Evolutionary conservation across 805 yeast species (phyloP), one percentile per base, ranked within the genome.

Genomic region (Starmerella etchellsii): DNA sequence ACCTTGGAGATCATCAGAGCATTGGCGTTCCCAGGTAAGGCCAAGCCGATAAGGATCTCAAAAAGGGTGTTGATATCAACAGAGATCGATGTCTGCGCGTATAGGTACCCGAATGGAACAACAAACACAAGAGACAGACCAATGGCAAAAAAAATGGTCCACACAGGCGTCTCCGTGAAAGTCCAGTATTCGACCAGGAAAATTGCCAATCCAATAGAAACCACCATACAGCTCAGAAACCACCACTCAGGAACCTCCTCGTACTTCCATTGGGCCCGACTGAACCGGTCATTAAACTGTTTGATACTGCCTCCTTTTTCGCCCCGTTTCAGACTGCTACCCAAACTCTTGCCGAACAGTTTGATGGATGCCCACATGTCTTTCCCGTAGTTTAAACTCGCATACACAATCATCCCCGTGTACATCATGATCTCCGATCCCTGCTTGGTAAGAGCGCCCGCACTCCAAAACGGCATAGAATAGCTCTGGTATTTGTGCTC

Each of bases 11-110:
- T 68, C 66, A 78, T 73, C 55, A 75, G 66, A 1, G 82, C 81
- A 65, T 46, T 78, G 74, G 54, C 68, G 62, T 66, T 64, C 2
- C 77, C 81, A 3, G 83, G 83, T 16, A 75, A 62, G 38, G 77
- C 70, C 53, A 74, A 76, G 2, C 84, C 84, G 36, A 74, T 70
- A 40, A 79, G 66, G 39, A 79, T 60, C 52, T 78, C 82, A 7
- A 74, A 71, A 37, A 79, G 58, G 2, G 76, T 81, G 52, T 73
- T 73, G 46, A 78, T 61, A n/a, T 77, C 76, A 45, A 77, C 66
- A 3, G 67, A 52, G 36, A 61, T 68, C 58, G 76, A 78, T 0
- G 84, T 75, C 24, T 71, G 70, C 3, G 82, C 74, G 15, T 69
- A 69, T 36, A 78, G 66, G 9, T 78, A 61, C 9, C 78, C 73